Conservation (phyloP, 805 yeast species). For the Kodamaea restingae region DNA sequence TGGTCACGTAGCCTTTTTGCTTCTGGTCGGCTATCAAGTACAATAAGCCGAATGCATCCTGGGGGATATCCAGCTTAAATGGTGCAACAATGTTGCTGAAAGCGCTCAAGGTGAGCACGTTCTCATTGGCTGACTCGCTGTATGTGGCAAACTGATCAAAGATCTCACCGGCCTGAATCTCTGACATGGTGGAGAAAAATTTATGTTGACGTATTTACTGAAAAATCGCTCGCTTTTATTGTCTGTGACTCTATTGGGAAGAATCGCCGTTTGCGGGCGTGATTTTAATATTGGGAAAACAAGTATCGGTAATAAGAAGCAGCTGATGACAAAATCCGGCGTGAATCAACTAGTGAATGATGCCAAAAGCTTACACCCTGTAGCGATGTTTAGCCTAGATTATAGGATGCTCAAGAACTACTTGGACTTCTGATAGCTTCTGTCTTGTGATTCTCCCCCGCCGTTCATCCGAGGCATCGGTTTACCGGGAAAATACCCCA, state of each 20-base stretch:
- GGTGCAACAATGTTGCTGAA: constrained; percentile 39
- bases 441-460: constrained; percentile 3
- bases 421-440: no score
- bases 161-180: constrained; percentile 17
- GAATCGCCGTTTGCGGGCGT: constrained; percentile 7
- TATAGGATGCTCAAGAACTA: no score
- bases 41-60: constrained; percentile 46
- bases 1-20: constrained; percentile 61
- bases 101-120: constrained; percentile 30
- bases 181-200: constrained; percentile 15
- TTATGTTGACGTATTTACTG: constrained; percentile 3
- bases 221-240: constrained; percentile 5
- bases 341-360: no score
- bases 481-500: constrained; percentile 1
- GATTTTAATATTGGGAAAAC: neutral
- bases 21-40: constrained; percentile 77
- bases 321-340: neutral
- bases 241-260: constrained; percentile 1
- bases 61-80: constrained; percentile 37
- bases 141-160: constrained; percentile 36
- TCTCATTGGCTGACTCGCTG: constrained; percentile 17
- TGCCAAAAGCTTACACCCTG: no score
- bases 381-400: no score
- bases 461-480: constrained; percentile 5
- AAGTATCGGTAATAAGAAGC: constrained; percentile 1